A percentile compares a stretch with the other conserved stretches of the same genome.
Evolutionary conservation across 345 rosid species (phyloP).

Genomic region (Kernera saxatilis): DNA sequence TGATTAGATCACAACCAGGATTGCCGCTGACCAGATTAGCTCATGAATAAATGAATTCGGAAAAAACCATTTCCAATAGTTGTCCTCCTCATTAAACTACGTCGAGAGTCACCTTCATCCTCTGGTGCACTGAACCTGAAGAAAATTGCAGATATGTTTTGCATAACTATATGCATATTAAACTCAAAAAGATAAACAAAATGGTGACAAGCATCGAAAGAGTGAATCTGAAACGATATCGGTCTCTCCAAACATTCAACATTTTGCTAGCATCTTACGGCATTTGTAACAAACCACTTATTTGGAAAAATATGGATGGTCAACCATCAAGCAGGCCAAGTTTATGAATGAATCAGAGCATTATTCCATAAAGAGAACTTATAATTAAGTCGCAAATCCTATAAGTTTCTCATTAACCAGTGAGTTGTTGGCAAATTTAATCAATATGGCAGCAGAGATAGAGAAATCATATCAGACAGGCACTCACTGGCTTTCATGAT

Average conservation of each 20-base stretch:
- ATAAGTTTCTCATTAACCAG: slow-evolving; percentile 1
- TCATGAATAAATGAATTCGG: neutral
- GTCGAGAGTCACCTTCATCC: slow-evolving; percentile 65
- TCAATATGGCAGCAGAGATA: neutral
- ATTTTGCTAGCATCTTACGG: neutral
- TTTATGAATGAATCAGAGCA: neutral
- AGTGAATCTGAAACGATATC: neutral
- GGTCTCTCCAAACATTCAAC: slow-evolving; percentile 10
- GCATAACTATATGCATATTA: slow-evolving; percentile 7
- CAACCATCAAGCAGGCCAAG: slow-evolving; percentile 13
- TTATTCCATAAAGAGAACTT: neutral
- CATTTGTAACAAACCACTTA: slow-evolving; percentile 9
- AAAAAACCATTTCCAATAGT: slow-evolving; percentile 92
- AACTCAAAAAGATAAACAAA: neutral
- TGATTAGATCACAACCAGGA: slow-evolving; percentile 18
- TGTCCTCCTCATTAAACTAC: slow-evolving; percentile 64
- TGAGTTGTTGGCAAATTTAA: neutral
- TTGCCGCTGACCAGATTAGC: slow-evolving; percentile 3
- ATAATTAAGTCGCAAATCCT: neutral
- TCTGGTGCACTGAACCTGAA: slow-evolving; percentile 85
- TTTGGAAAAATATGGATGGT: neutral
- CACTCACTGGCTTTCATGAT: slow-evolving; percentile 98
- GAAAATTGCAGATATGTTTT: slow-evolving; percentile 1
- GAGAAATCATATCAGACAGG: slow-evolving; percentile 13
- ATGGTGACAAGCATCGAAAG: slow-evolving; percentile 1